A percentile compares a stretch with the other conserved stretches of the same genome.
These are phyloP conservation scores for Myxozyma udenii DNA, from an alignment of 805 yeast genomes.

Conservation along the genomic window DNA sequence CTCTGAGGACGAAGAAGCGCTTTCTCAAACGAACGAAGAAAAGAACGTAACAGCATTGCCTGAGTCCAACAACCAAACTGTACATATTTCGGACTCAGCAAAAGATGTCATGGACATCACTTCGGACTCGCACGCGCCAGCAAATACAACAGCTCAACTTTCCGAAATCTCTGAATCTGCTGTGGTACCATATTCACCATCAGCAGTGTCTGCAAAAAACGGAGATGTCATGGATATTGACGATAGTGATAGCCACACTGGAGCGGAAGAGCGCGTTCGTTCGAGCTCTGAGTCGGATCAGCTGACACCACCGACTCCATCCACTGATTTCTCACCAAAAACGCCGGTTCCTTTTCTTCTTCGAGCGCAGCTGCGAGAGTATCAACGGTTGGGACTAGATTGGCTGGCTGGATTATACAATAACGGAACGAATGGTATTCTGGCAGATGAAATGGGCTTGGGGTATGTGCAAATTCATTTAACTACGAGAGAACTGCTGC, in stretches of 20 bases:
- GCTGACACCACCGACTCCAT: slow-evolving; percentile 17
- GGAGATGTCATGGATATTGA: slow-evolving; percentile 30
- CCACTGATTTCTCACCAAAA: slow-evolving; percentile 16
- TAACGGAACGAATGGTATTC: slow-evolving; percentile 89
- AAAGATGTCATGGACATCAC: neutral
- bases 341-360: slow-evolving; percentile 68
- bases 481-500: neutral
- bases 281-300: slow-evolving; percentile 12
- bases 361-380: slow-evolving; percentile 79
- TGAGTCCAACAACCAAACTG: too few relatives aligned
- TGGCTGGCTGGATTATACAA: slow-evolving; percentile 95
- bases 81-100: too few relatives aligned
- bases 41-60: neutral
- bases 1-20: slow-evolving; percentile 27
- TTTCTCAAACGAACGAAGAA: slow-evolving; percentile 9
- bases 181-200: neutral
- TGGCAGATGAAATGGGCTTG: slow-evolving; percentile 98
- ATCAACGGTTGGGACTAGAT: slow-evolving; percentile 93
- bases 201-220: neutral
- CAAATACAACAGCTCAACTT: too few relatives aligned
- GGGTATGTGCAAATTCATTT: slow-evolving; percentile 41
- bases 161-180: neutral
- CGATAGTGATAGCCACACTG: slow-evolving; percentile 16
- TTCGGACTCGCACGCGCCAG: too few relatives aligned
- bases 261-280: slow-evolving; percentile 7